phyloP scores from a whole-genome alignment of 2,329 filamentous ascomycete genomes.

The Penicillium concentricum region DNA sequence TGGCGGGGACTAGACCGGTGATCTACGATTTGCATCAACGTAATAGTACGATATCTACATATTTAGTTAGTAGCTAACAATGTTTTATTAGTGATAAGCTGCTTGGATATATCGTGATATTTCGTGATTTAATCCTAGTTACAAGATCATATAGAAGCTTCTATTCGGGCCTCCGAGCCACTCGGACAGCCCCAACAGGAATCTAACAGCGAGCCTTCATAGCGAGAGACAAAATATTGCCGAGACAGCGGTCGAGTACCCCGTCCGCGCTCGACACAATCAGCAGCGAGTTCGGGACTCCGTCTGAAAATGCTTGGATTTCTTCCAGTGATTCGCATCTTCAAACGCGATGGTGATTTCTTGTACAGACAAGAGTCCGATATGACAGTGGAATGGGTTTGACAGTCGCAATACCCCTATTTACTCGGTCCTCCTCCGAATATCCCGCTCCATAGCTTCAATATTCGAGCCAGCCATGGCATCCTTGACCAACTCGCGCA shows the following conservation, averaged over 20 bases:
- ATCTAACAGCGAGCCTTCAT: not conserved
- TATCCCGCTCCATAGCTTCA: slow-evolving; percentile 60
- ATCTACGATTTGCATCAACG: not conserved
- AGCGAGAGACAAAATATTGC: not conserved
- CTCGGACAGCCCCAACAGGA: not conserved
- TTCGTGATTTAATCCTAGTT: slow-evolving; percentile 3
- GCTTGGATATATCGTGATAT: not conserved
- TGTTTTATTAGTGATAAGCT: not conserved
- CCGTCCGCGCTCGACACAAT: not conserved
- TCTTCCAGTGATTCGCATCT: not conserved
- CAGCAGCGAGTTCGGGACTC: not conserved
- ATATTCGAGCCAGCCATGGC: slow-evolving; percentile 68
- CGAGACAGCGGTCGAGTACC: not conserved
- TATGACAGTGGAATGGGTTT: not conserved
- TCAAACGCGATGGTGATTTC: not conserved
- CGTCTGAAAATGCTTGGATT: not conserved
- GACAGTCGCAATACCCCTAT: not conserved
- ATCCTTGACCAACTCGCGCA: slow-evolving; percentile 77
- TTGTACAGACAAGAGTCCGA: not conserved
- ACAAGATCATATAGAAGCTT: not conserved
- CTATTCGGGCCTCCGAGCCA: not conserved
- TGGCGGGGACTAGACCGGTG: slow-evolving; percentile 8
- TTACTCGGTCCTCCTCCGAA: slow-evolving; percentile 62
- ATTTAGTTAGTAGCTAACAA: not conserved
- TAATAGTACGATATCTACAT: not conserved